These are phyloP conservation scores for Candida glaebosa DNA, from an alignment of 805 yeast species.

Conservation along the genomic window DNA sequence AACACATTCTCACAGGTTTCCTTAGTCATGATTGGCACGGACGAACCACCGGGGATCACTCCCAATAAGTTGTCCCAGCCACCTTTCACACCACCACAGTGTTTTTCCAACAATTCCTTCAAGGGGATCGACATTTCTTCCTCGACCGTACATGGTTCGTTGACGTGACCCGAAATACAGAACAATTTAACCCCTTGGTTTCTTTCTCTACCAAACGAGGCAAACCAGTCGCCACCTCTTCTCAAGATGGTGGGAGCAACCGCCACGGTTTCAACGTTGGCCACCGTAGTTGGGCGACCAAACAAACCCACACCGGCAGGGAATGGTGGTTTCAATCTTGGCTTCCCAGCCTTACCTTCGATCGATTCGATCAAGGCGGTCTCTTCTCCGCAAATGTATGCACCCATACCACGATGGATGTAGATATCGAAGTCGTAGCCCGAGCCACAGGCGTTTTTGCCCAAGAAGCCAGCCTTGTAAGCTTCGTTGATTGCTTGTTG, in stretches of 20 bases:
- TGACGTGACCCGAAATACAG: conserved; percentile 88
- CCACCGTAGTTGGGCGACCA: conserved; percentile 88
- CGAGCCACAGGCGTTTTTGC: conserved; percentile 83
- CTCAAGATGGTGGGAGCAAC: conserved; percentile 88
- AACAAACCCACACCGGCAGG: conserved; percentile 92
- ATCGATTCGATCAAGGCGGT: conserved; percentile 84
- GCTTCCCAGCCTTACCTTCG: conserved; percentile 93
- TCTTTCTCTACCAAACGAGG: conserved; percentile 78
- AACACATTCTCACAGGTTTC: conserved; percentile 62
- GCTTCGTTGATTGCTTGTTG: conserved; percentile 88
- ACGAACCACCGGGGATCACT: conserved; percentile 87
- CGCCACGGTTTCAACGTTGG: conserved; percentile 88
- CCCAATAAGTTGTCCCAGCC: conserved; percentile 92
- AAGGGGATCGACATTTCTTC: conserved; percentile 92
- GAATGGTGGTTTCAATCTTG: conserved; percentile 91
- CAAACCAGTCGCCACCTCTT: conserved; percentile 88
- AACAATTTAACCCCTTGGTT: conserved; percentile 79
- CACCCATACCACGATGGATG: conserved; percentile 92
- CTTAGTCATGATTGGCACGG: conserved; percentile 78
- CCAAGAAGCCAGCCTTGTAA: conserved; percentile 73
- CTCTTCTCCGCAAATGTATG: conserved; percentile 90
- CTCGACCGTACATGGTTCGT: conserved; percentile 89
- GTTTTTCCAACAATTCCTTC: conserved; percentile 77
- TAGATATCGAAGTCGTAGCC: conserved; percentile 82
- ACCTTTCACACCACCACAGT: conserved; percentile 87